Conservation (phyloP, 768 basidiomycete genomes). For the Lanmaoa rubissima region DNA sequence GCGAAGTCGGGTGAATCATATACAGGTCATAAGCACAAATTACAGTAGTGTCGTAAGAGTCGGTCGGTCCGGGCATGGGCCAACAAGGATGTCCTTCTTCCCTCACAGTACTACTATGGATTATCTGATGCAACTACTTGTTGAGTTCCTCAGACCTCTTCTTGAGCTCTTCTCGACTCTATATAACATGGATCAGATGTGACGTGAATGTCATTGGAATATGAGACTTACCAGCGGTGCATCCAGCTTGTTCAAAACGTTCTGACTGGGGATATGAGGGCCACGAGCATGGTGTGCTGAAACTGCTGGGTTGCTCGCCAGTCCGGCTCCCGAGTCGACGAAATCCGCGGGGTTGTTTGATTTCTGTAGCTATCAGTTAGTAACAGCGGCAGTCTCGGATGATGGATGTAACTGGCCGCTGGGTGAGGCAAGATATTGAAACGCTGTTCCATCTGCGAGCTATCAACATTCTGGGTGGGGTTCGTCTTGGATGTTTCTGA, state of each 20-base stretch:
- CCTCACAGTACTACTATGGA: not conserved
- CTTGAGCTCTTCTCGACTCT: conserved; percentile 54
- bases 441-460: conserved; percentile 33
- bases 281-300: conserved; percentile 49
- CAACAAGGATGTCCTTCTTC: not conserved
- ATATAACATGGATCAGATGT: not conserved
- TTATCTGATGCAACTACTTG: conserved; percentile 19
- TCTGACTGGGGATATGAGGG: conserved; percentile 47
- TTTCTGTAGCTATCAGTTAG: conserved; percentile 37
- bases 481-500: conserved; percentile 12
- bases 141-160: conserved; percentile 49
- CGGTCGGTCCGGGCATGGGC: too few relatives aligned
- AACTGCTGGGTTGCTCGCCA: conserved; percentile 39
- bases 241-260: conserved; percentile 45
- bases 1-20: not conserved
- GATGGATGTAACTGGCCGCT: conserved; percentile 40
- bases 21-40: not conserved
- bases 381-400: not conserved
- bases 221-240: conserved; percentile 43
- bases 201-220: not conserved
- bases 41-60: not conserved
- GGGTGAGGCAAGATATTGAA: conserved; percentile 62
- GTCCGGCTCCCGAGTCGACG: conserved; percentile 33
- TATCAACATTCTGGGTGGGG: not conserved
- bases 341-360: conserved; percentile 60